phyloP scores from a whole-genome alignment of 805 yeast genomes.

The Lachancea quebecensis region DNA sequence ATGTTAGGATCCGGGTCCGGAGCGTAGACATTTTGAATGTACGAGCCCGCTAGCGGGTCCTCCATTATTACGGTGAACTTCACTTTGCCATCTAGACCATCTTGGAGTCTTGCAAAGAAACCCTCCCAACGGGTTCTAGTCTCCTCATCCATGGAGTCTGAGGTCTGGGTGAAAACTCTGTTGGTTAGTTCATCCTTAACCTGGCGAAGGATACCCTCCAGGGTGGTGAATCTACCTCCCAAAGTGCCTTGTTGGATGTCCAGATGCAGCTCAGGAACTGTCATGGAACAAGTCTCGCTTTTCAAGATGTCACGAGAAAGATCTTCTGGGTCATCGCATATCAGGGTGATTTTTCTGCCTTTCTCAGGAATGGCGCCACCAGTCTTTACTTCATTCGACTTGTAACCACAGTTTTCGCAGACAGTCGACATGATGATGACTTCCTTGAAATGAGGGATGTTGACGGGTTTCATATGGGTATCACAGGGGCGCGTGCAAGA shows the following conservation, averaged over 20 bases:
- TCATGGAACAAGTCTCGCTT: slow-evolving; percentile 85
- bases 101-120: slow-evolving; percentile 67
- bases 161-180: slow-evolving; percentile 76
- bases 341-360: slow-evolving; percentile 68
- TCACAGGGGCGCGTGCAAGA: slow-evolving; percentile 70
- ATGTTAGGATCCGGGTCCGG: slow-evolving; percentile 97
- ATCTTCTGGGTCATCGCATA: slow-evolving; percentile 77
- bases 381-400: slow-evolving; percentile 95
- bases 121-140: slow-evolving; percentile 76
- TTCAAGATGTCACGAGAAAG: slow-evolving; percentile 89
- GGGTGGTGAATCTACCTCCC: slow-evolving; percentile 96
- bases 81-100: slow-evolving; percentile 73
- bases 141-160: slow-evolving; percentile 82
- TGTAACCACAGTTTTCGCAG: slow-evolving; percentile 90
- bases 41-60: slow-evolving; percentile 93
- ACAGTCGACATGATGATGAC: slow-evolving; percentile 93
- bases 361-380: slow-evolving; percentile 92
- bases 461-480: slow-evolving; percentile 94
- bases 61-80: slow-evolving; percentile 83
- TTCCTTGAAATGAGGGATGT: slow-evolving; percentile 96
- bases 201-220: slow-evolving; percentile 87
- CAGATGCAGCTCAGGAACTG: slow-evolving; percentile 78
- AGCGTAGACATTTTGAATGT: slow-evolving; percentile 96
- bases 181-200: slow-evolving; percentile 83
- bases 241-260: slow-evolving; percentile 94